Base-by-base conservation (phyloP, 257 asterid genomes). In the Anisodus acutangulus region DNA sequence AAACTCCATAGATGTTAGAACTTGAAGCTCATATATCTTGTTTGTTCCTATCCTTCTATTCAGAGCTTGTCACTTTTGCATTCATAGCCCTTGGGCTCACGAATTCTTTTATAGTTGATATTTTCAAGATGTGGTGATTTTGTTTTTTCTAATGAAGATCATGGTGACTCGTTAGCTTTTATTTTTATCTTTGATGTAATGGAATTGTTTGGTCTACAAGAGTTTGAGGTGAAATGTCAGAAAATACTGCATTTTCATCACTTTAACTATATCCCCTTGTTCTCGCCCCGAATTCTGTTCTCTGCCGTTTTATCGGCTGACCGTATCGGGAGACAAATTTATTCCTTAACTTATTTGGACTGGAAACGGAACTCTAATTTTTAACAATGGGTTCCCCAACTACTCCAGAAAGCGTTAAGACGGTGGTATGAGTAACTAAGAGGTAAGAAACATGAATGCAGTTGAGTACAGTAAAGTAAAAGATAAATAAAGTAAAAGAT, bases 241-340 rank as follows among this genome's bases (percentile, higher is more conserved):
- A 41, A 69, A 41, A 41, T 17, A 70, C 55, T 70, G 78, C 35
- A 41, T 69, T 70, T 70, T 31, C 16, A 41, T 70, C 78, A 70
- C 35, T 0, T 35, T 41, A 70, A 8, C 78, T 41, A 31, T 70
- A 70, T 17, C 12, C 55, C 78, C 26, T 22, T 22, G 26, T 22
- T 22, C 26, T 22, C 26, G 26, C 26, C 26, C 26, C 26, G 26
- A 22, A 22, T 22, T 22, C 26, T 22, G 26, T 22, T 22, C 0
- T 22, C 26, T 22, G 26, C 26, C 26, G 26, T 22, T 22, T 22
- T 22, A 22, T 22, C 26, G 26, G 26, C 26, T 22, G 26, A 22
- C 26, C 26, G 26, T 22, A 22, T 22, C 26, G 26, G 26, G 26
- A 22, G 26, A 22, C 26, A 22, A 22, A 22, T 22, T 22, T 22